Evolutionary conservation across 805 yeast species (phyloP), one percentile per base, ranked within the genome.

Genomic region (Myxozyma sirexii): DNA sequence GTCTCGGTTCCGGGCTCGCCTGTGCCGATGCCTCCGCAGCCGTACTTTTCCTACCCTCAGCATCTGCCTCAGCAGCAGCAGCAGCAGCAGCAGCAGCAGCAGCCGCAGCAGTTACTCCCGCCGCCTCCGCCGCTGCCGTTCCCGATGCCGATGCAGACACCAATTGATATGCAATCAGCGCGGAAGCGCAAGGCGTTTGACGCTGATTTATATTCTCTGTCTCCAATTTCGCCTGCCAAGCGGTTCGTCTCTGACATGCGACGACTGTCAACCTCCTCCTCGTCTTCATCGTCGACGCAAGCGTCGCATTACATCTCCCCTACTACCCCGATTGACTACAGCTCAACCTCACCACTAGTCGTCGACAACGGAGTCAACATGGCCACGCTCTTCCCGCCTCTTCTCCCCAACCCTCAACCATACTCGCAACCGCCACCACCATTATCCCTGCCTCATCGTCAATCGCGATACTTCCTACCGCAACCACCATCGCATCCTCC

Each of bases 1-100:
- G 49, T 51, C 19, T 61, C 65, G 8, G 46, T 51, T 15, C 65
- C 65, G 8, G 49, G 54, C 15, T 61, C 65, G 24, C 62, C 64
- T 10, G 57, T 60, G 29, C 53, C 46, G 21, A n/a, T 24, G 3
- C 39, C 6, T 15, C 41, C n/a, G 29, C 47, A 29, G 43, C 41
- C 15, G 23, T 33, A 8, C 31, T 52, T 42, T 26, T 5, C 48
- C 12, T 17, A 37, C 24, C 33, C 42, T 17, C 38, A 29, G 45
- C 41, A 41, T 37, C 17, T 21, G 23, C 31, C n/a, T 10, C 35
- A 13, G 37, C 44, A 24, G 21, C 39, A 35, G 19, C 37, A 24
- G 4, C 57, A 21, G 29, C 47, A n/a, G 39, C 48, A 15, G 42
- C 42, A 38, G n/a, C 4, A n/a, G 21, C 42, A 38, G 42, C 42